Percentiles rank a stretch among this genome's conserved stretches.
These are phyloP conservation scores for Microthyrium microscopicum DNA, from an alignment of 2,329 filamentous ascomycete species.

Conservation along the genomic window DNA sequence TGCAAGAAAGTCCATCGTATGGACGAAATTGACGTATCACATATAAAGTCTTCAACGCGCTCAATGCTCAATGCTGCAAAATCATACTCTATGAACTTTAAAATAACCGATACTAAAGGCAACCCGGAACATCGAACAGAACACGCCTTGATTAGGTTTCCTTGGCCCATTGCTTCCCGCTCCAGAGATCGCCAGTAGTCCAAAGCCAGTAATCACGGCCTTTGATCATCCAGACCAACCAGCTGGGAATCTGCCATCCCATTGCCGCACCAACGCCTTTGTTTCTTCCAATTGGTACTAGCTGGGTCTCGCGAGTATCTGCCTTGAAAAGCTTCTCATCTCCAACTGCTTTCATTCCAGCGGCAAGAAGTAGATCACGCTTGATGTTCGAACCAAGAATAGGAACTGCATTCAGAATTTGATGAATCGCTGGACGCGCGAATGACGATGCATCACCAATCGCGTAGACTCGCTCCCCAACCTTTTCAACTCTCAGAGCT, in stretches of 20 bases:
- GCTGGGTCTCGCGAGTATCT: constrained; percentile 13
- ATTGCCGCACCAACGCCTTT: constrained; percentile 22
- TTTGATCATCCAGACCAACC: constrained; percentile 22
- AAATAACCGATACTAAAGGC: too few species aligned
- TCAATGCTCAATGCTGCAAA: too few species aligned
- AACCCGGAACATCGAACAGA: too few species aligned
- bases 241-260: constrained; percentile 22
- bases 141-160: too few species aligned
- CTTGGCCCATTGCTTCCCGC: too few species aligned
- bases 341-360: neutral
- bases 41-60: too few species aligned
- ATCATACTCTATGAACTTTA: too few species aligned
- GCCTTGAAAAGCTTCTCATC: neutral
- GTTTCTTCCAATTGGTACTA: constrained; percentile 23
- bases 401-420: neutral
- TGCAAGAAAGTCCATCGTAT: too few species aligned
- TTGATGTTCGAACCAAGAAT: constrained; percentile 2
- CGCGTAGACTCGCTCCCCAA: constrained; percentile 6
- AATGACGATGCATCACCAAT: constrained; percentile 15
- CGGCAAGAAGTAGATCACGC: neutral
- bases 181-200: too few species aligned
- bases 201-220: constrained; percentile 19
- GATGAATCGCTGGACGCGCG: constrained; percentile 15
- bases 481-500: constrained; percentile 6
- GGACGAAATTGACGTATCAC: too few species aligned